Evolutionary conservation across 208 protist genomes (phyloP).

Genomic region (Leishmania aethiopica): DNA sequence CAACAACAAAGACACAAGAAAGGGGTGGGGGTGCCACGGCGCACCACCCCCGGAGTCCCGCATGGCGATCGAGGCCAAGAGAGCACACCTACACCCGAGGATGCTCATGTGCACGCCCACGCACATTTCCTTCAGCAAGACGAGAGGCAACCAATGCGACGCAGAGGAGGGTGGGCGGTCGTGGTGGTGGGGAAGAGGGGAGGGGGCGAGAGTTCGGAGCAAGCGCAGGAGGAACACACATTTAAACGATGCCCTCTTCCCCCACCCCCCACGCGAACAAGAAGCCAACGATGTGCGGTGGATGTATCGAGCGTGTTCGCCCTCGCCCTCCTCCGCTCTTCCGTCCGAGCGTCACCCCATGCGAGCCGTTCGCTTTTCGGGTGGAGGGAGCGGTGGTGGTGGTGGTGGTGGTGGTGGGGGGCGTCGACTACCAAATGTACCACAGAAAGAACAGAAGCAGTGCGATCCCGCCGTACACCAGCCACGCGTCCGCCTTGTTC

Average conservation of each 20-base stretch:
- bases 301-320: neutral
- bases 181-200: neutral
- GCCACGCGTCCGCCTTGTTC: conserved; percentile 81
- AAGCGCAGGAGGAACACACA: too few relatives aligned
- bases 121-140: neutral
- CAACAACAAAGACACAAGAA: neutral
- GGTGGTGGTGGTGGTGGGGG: too few relatives aligned
- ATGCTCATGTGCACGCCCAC: neutral
- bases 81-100: neutral
- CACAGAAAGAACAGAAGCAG: conserved; percentile 70
- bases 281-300: neutral
- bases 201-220: neutral
- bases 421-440: conserved; percentile 49
- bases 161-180: neutral
- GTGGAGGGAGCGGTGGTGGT: too few relatives aligned
- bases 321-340: too few relatives aligned
- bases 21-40: neutral
- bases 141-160: neutral
- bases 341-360: neutral
- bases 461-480: conserved; percentile 74
- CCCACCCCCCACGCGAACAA: neutral
- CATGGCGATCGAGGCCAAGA: neutral
- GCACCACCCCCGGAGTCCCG: neutral
- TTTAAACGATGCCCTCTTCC: too few relatives aligned
- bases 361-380: neutral